Percentiles rank a stretch among this genome's conserved stretches.
phyloP scores from a whole-genome alignment of 352 stramenopile genomes.

The Phytopythium litorale region DNA sequence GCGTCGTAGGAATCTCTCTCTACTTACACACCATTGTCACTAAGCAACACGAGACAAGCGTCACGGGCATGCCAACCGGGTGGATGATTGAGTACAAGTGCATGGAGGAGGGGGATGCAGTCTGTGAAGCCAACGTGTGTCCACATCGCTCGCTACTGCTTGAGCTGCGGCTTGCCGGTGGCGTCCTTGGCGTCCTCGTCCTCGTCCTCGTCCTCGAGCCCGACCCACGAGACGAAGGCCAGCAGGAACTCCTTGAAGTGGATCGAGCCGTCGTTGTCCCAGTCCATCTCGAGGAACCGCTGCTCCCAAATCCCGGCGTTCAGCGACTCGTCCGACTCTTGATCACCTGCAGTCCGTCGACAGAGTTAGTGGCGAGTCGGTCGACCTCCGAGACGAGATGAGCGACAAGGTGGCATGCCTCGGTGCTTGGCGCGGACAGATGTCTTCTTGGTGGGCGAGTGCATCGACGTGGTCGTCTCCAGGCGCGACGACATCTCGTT shows the following conservation, averaged over 20 bases:
- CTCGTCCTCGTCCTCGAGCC: constrained; percentile 67
- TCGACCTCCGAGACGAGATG: too few relatives aligned
- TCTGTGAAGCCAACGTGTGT: neutral
- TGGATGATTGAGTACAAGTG: neutral
- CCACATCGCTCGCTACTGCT: neutral
- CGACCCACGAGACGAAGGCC: constrained; percentile 85
- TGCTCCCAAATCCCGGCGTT: constrained; percentile 75
- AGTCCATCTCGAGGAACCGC: constrained; percentile 88
- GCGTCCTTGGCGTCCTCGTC: neutral
- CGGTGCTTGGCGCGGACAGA: constrained; percentile 24
- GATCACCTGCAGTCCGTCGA: constrained; percentile 10
- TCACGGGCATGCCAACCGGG: too few relatives aligned
- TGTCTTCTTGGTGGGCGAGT: constrained; percentile 80
- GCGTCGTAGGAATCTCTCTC: neutral
- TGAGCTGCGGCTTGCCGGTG: neutral
- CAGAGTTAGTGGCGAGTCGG: neutral
- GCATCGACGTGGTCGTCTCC: constrained; percentile 53
- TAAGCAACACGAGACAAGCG: neutral
- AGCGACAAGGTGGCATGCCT: neutral
- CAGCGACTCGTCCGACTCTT: constrained; percentile 37
- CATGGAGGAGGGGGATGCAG: neutral
- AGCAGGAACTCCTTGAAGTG: constrained; percentile 90
- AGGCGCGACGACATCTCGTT: constrained; percentile 63
- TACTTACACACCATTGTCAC: constrained; percentile 3
- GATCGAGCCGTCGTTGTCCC: constrained; percentile 80